phyloP scores from a whole-genome alignment of 2,329 filamentous ascomycete genomes.

The Cladosporium sphaerospermum region DNA sequence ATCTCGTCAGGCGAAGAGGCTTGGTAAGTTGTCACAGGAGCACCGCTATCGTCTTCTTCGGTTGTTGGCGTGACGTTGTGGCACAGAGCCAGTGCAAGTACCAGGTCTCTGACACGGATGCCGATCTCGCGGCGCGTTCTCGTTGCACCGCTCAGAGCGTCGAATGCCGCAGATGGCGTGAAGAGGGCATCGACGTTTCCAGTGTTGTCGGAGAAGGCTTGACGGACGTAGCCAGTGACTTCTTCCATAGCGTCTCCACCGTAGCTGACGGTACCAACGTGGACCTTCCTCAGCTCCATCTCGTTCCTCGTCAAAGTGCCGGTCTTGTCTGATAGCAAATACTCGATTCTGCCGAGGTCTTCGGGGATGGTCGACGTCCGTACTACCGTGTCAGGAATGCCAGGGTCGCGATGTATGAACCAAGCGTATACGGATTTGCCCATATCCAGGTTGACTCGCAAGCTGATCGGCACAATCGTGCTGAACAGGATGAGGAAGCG shows the following conservation, averaged over 20 bases:
- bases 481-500: conserved; percentile 97
- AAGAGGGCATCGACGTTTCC: conserved; percentile 45
- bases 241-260: conserved; percentile 99
- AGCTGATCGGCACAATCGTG: conserved; percentile 96
- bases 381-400: conserved; percentile 86
- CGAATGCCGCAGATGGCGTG: conserved; percentile 67
- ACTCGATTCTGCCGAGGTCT: conserved; percentile 91
- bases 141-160: conserved; percentile 51
- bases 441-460: conserved; percentile 94
- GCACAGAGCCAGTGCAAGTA: conserved; percentile 84
- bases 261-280: conserved; percentile 96
- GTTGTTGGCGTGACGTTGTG: conserved; percentile 94
- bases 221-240: conserved; percentile 75
- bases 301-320: conserved; percentile 93
- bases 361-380: conserved; percentile 96
- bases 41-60: conserved; percentile 64
- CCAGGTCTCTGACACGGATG: conserved; percentile 83
- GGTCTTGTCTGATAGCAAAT: conserved; percentile 93
- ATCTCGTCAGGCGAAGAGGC: conserved; percentile 97
- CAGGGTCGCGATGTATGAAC: conserved; percentile 87
- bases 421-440: conserved; percentile 94
- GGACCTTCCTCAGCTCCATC: conserved; percentile 88
- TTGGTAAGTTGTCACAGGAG: conserved; percentile 78
- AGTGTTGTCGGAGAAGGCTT: conserved; percentile 60
- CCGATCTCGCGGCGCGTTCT: conserved; percentile 90